A percentile compares a stretch with the other conserved stretches of the same genome.
These are phyloP conservation scores for Turnera subulata DNA, from an alignment of 345 rosid species.

Conservation along the genomic window DNA sequence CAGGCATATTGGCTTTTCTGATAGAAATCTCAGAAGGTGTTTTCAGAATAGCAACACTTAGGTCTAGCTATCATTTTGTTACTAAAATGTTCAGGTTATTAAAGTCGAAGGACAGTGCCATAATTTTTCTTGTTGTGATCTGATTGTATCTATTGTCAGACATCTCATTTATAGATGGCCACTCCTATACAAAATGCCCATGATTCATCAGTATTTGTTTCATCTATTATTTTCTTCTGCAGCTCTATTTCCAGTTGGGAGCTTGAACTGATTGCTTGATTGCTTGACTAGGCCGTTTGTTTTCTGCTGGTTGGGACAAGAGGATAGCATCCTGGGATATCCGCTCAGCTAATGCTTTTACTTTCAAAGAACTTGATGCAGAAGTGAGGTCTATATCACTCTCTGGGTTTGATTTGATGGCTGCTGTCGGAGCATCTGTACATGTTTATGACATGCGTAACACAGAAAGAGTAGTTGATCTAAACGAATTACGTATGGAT, in stretches of 20 bases:
- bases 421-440: constrained; percentile 57
- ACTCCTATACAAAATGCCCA: too few relatives aligned
- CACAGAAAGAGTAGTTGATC: constrained; percentile 45
- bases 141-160: background rate
- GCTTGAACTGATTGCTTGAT: constrained; percentile 5
- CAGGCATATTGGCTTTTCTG: too few relatives aligned
- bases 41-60: too few relatives aligned
- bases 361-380: constrained; percentile 30
- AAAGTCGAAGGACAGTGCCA: too few relatives aligned
- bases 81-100: too few relatives aligned
- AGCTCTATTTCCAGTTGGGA: background rate
- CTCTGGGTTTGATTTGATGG: constrained; percentile 54
- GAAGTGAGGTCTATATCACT: constrained; percentile 68
- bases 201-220: background rate
- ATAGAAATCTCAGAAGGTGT: too few relatives aligned
- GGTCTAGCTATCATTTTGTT: too few relatives aligned
- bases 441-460: constrained; percentile 61
- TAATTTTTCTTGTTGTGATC: background rate
- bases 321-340: constrained; percentile 67
- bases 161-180: background rate
- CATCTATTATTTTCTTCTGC: background rate
- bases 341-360: constrained; percentile 32
- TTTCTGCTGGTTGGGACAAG: constrained; percentile 79
- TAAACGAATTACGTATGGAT: constrained; percentile 41
- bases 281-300: constrained; percentile 48